Evolutionary conservation across 768 basidiomycete species (phyloP).

Genomic region (Pulveroboletus ravenelii): DNA sequence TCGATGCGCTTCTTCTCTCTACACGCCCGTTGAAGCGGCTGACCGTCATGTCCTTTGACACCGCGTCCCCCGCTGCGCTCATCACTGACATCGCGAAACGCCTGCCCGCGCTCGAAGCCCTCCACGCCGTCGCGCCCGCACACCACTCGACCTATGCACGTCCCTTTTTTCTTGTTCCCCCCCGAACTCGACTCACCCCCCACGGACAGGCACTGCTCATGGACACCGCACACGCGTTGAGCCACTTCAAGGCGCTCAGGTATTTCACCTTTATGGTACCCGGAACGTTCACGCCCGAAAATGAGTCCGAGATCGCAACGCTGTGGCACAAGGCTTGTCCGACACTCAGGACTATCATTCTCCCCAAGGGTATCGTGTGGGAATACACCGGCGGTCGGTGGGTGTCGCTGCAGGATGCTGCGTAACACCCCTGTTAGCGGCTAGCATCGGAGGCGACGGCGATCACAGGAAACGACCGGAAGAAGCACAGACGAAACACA

Average conservation of each 20-base stretch:
- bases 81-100: conserved; percentile 44
- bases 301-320: conserved; percentile 50
- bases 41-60: conserved; percentile 57
- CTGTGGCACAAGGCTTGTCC: conserved; percentile 56
- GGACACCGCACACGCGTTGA: conserved; percentile 36
- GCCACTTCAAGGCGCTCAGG: conserved; percentile 39
- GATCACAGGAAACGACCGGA: no score
- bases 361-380: conserved; percentile 62
- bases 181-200: neutral
- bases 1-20: conserved; percentile 39
- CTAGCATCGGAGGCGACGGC: no score
- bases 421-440: no score
- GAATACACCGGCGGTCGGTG: conserved; percentile 33
- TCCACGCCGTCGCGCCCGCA: conserved; percentile 56
- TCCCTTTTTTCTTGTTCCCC: neutral
- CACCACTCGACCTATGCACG: conserved; percentile 46
- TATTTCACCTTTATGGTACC: conserved; percentile 62
- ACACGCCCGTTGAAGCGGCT: conserved; percentile 41
- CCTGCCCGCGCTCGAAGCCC: conserved; percentile 49
- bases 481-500: no score
- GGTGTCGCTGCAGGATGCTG: no score
- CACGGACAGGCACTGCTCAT: conserved; percentile 37
- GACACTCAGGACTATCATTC: conserved; percentile 57
- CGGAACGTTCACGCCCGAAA: conserved; percentile 19
- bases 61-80: conserved; percentile 39